Evolutionary conservation across 2,329 filamentous ascomycete species (phyloP), one percentile per base, ranked within the genome.

Genomic region (Septoria linicola): DNA sequence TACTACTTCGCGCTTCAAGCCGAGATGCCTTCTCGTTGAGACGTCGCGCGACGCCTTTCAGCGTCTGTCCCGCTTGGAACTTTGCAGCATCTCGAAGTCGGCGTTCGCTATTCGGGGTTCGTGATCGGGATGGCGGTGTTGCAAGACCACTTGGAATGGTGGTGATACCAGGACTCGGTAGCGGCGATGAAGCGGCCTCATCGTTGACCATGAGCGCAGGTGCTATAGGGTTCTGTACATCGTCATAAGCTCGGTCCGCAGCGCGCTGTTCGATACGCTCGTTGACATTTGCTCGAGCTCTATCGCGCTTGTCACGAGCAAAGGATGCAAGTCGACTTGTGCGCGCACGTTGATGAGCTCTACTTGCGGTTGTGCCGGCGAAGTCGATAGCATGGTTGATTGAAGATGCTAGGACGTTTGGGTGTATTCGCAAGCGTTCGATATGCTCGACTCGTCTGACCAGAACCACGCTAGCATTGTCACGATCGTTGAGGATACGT

Each of bases 401-500:
- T 10, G 54, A 54, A 8, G 51, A 53, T 7, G 52, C 51, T 17
- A 59, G 14, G n/a, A 59, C 53, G 21, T 61, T 61, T 3, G 59
- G 59, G 41, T 61, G 59, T 20, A 47, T 49, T 10, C 57, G 47
- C 4, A 61, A 51, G 8, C 53, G 42, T 34, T 59, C 59, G 8
- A 61, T 59, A 46, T 74, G 70, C 49, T 79, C 76, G 20, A 78
- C 75, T 25, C 75, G 68, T 10, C 75, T 68, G 0, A 72, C 77
- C 10, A 78, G 69, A 52, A 85, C 87, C 13, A 88, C 75, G 14
- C 77, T 83, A 1, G 83, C 76, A 27, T 68, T 64, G 20, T 71
- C 68, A 5, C 55, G 56, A 55, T 72, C 65, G 57, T 73, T 69
- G 23, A 80, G 71, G 62, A 96, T 92, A 13, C 85, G 80, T 52